Conservation (phyloP, 2,329 filamentous ascomycete species). For the Calonectria pauciramosa region DNA sequence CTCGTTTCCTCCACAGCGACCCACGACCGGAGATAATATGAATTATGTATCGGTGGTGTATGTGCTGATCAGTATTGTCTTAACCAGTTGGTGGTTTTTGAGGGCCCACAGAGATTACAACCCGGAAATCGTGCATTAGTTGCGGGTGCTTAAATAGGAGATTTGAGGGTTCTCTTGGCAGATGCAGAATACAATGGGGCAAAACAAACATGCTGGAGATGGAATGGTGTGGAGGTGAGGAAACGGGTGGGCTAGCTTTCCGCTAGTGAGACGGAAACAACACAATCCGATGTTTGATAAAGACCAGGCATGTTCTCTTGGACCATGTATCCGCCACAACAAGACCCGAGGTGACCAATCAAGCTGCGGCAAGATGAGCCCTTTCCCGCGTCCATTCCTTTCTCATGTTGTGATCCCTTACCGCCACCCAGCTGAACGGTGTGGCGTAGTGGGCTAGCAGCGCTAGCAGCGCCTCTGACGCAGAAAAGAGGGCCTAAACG, state of each 20-base stretch:
- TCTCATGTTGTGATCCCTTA: background rate
- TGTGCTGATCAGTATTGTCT: background rate
- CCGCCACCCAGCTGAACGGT: background rate
- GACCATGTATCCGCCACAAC: background rate
- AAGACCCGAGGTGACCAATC: background rate
- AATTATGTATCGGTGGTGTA: conserved; percentile 19
- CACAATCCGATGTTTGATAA: background rate
- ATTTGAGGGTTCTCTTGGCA: background rate
- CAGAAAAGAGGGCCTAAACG: background rate
- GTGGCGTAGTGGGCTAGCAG: background rate
- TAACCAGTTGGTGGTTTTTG: background rate
- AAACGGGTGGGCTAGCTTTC: background rate
- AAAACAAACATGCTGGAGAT: background rate
- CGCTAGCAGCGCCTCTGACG: background rate
- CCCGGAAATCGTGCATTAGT: background rate
- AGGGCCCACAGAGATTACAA: background rate
- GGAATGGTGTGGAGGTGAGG: background rate
- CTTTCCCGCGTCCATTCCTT: background rate
- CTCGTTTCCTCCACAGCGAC: conserved; percentile 1
- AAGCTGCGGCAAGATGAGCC: background rate
- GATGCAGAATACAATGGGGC: background rate
- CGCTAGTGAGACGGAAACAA: background rate
- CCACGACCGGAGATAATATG: conserved; percentile 5
- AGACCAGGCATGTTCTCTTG: background rate
- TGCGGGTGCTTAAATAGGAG: background rate